A percentile compares a stretch with the other conserved stretches of the same genome.
Evolutionary conservation across 2,329 filamentous ascomycete genomes (phyloP).

Genomic region (Alternaria atra): DNA sequence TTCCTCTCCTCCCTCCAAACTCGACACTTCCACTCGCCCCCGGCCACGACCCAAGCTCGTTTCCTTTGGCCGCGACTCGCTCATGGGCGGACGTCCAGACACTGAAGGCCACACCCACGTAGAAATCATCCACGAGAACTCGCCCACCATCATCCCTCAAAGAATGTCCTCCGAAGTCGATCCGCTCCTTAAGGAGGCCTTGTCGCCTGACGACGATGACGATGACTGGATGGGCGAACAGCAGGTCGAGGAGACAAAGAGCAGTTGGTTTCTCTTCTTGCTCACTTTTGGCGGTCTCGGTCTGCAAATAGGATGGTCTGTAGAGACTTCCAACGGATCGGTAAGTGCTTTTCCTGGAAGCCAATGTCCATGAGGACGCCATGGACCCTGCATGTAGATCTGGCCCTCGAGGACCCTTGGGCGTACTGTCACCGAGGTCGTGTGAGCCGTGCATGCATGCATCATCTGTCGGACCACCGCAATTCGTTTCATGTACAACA

Average conservation of each 20-base stretch:
- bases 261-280: constrained; percentile 83
- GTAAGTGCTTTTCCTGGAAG: constrained; percentile 51
- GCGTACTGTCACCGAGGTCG: neutral
- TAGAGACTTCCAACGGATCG: constrained; percentile 92
- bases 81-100: constrained; percentile 27
- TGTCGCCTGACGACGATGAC: constrained; percentile 42
- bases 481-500: neutral
- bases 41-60: constrained; percentile 46
- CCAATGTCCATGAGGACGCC: neutral
- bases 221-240: constrained; percentile 55
- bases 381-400: constrained; percentile 15
- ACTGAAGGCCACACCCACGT: constrained; percentile 28
- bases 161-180: constrained; percentile 44
- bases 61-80: constrained; percentile 45
- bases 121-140: constrained; percentile 46
- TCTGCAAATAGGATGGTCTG: constrained; percentile 93
- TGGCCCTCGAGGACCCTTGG: neutral
- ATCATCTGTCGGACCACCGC: neutral
- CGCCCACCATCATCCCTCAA: constrained; percentile 44
- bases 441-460: neutral
- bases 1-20: constrained; percentile 25
- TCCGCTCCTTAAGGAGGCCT: constrained; percentile 43
- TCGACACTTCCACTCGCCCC: constrained; percentile 29
- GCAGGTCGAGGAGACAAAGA: constrained; percentile 73
- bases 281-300: constrained; percentile 87